These are phyloP conservation scores for Drechslera avenae DNA, from an alignment of 2,329 filamentous ascomycete species.

Conservation along the genomic window DNA sequence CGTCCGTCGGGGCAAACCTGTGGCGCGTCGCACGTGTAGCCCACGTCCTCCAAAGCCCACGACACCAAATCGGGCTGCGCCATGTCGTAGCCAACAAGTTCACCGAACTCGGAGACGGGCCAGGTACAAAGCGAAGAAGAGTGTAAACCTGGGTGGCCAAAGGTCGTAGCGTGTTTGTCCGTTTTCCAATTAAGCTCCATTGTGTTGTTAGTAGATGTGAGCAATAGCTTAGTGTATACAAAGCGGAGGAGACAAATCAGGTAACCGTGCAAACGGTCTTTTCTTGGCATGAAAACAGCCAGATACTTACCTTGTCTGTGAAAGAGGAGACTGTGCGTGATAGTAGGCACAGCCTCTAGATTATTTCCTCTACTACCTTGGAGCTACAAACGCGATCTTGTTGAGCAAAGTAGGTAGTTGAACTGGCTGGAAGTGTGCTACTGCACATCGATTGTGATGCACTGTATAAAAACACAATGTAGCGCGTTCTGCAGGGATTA, in stretches of 20 bases:
- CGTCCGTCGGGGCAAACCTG: constrained; percentile 6
- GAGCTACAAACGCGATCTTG: no score
- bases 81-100: neutral
- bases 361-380: no score
- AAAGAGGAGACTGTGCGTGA: no score
- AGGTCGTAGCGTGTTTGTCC: neutral
- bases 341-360: no score
- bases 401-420: no score
- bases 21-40: constrained; percentile 2
- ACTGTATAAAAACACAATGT: no score
- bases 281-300: neutral
- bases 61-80: neutral
- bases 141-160: neutral
- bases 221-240: neutral
- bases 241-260: neutral
- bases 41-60: constrained; percentile 9
- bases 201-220: neutral
- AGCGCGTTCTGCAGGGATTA: no score
- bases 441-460: no score
- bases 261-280: constrained; percentile 17
- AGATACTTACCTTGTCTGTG: no score
- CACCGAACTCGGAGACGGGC: neutral
- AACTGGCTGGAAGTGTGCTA: no score
- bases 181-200: neutral
- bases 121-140: neutral